Base-by-base conservation (phyloP, 306 rosid genomes). In the Sicyos edulis region DNA sequence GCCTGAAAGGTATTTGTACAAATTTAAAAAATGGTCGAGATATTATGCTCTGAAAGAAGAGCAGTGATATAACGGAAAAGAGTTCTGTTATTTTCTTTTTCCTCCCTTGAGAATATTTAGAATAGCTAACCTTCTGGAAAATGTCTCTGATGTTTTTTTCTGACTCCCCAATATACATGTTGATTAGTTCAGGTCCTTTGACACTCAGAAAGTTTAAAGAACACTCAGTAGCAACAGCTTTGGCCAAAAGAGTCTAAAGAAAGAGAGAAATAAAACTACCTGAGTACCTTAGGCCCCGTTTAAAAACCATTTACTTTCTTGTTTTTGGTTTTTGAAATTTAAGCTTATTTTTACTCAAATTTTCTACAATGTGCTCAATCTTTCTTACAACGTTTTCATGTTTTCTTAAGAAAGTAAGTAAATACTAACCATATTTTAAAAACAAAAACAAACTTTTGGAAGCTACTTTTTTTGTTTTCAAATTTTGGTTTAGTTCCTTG, bases 131-230 rank as follows among this genome's bases (percentile, higher is more conserved):
- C 96, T 91, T 91, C 76, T 86, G 89, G 80, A 93, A 93, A 78
- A 91, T 91, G 82, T 93, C 97, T 54, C 97, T 80, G 42, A 91
- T 87, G 80, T 93, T 93, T 84, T 93, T 93, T 80, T 91, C 97
- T 7, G 97, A 93, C 83, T 93, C 99, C 81, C 99, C 99, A 72
- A 93, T 91, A 85, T 91, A 93, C 99, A 93, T 93, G 76, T 93
- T 93, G 80, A 91, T 93, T 58, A 93, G 84, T 71, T 93, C 99
- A 57, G 97, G 99, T 74, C 97, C 99, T 81, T 93, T 93, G 54
- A 93, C 97, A 51, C 99, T 86, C 68, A 93, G 90, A 83, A 93
- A 91, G 83, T 93, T 93, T 78, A 93, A 85, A 77, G 97, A 91
- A 59, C 99, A 93, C 80, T 91, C 95, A 5, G 99, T 91, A 63